These are phyloP conservation scores for Naganishia kalamii DNA, from an alignment of 768 basidiomycete genomes.

Conservation along the genomic window DNA sequence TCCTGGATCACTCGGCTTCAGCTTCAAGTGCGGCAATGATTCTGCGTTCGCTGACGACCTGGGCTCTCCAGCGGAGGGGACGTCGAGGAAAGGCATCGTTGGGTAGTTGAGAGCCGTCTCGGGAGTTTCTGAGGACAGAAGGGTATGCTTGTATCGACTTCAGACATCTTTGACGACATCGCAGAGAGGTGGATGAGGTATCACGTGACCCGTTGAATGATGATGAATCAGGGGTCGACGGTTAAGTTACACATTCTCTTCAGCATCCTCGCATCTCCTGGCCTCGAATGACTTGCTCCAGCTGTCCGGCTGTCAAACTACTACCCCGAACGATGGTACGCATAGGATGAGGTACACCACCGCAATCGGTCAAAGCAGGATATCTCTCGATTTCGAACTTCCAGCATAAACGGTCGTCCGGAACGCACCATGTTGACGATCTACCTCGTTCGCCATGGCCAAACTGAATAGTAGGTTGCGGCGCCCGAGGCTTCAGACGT, in stretches of 20 bases:
- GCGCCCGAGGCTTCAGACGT: background rate
- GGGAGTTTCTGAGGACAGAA: background rate
- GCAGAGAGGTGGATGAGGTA: background rate
- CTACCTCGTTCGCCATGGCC: constrained; percentile 19
- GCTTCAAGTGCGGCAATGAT: constrained; percentile 16
- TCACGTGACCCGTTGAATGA: background rate
- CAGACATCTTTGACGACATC: too few species aligned
- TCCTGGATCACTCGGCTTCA: constrained; percentile 12
- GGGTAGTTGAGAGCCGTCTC: background rate
- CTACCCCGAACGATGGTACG: too few species aligned
- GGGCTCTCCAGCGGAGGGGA: constrained; percentile 5
- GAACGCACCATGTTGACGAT: constrained; percentile 10
- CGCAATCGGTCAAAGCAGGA: too few species aligned
- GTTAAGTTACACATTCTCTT: too few species aligned
- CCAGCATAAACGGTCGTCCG: background rate
- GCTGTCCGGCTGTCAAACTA: too few species aligned
- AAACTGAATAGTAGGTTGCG: constrained; percentile 1
- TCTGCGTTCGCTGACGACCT: constrained; percentile 1
- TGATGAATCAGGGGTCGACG: too few species aligned
- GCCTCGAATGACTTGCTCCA: too few species aligned
- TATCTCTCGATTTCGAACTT: background rate
- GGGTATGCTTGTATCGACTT: background rate
- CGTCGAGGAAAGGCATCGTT: constrained; percentile 26
- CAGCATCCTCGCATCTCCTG: too few species aligned
- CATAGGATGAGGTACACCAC: too few species aligned